These are phyloP conservation scores for Moniliella sp. DNA, from an alignment of 1,284 basidiomycete species.

Conservation along the genomic window DNA sequence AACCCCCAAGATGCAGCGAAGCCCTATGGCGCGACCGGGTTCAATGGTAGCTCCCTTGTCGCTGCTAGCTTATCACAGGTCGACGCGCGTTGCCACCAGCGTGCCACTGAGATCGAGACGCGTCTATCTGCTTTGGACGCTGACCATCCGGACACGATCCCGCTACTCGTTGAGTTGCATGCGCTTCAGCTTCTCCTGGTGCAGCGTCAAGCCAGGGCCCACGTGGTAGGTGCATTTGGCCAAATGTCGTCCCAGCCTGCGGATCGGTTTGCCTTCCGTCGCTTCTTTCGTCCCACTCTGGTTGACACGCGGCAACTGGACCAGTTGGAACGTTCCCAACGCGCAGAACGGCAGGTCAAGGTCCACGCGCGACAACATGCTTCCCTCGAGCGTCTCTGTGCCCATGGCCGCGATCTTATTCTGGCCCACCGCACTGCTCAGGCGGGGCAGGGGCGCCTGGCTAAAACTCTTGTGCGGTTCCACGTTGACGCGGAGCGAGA, in stretches of 20 bases:
- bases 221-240: conserved; percentile 64
- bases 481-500: conserved; percentile 40
- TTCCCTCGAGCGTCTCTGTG: conserved; percentile 67
- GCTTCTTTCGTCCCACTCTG: conserved; percentile 63
- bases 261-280: conserved; percentile 74
- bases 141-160: too few relatives aligned
- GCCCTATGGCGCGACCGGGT: too few relatives aligned
- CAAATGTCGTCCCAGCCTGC: conserved; percentile 68
- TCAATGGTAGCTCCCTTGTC: too few relatives aligned
- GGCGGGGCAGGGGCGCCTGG: conserved; percentile 37
- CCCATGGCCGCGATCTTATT: conserved; percentile 57
- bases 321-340: conserved; percentile 69
- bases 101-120: too few relatives aligned
- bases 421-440: conserved; percentile 44
- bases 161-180: conserved; percentile 81
- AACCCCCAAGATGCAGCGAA: conserved; percentile 70
- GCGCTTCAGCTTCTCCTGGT: conserved; percentile 71
- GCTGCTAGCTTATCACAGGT: too few relatives aligned
- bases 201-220: conserved; percentile 63
- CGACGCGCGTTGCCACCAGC: too few relatives aligned
- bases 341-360: conserved; percentile 69
- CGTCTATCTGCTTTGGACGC: too few relatives aligned
- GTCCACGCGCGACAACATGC: conserved; percentile 92
- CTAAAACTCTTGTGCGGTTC: conserved; percentile 37
- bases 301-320: conserved; percentile 78